Conservation (phyloP, 2,329 filamentous ascomycete genomes). For the Fusarium torulosum region DNA sequence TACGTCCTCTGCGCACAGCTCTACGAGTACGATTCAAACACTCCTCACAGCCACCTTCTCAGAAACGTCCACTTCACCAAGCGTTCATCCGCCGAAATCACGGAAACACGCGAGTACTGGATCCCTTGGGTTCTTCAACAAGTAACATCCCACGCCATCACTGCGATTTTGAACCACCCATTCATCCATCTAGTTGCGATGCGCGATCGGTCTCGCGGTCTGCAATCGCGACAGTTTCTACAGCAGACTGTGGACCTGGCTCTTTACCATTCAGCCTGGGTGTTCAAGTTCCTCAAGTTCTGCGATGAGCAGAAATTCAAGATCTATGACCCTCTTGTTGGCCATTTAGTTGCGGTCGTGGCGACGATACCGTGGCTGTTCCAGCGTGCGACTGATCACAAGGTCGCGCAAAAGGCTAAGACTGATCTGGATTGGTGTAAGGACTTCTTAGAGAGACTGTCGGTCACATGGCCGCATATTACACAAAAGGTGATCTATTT, state of each 20-base stretch:
- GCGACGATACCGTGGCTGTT: conserved; percentile 33
- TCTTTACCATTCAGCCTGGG: conserved; percentile 13
- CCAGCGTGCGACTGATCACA: conserved; percentile 9
- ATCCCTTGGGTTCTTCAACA: conserved; percentile 14
- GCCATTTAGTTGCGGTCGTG: conserved; percentile 21
- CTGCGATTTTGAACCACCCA: conserved; percentile 6
- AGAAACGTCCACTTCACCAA: conserved; percentile 11
- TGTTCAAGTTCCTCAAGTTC: background rate
- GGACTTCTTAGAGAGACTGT: conserved; percentile 1
- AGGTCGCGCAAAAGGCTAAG: conserved; percentile 11
- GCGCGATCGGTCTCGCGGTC: background rate
- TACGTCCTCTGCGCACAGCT: conserved; percentile 8
- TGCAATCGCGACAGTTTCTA: conserved; percentile 3
- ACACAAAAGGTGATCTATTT: conserved; percentile 16
- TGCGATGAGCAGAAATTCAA: background rate
- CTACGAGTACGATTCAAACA: conserved; percentile 6
- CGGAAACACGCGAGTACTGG: conserved; percentile 11
- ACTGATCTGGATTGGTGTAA: conserved; percentile 14
- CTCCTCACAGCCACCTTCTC: conserved; percentile 4
- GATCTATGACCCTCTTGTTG: conserved; percentile 6
- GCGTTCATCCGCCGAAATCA: background rate
- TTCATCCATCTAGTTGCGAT: conserved; percentile 22
- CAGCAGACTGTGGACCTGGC: conserved; percentile 12
- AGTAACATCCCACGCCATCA: background rate
- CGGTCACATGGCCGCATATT: conserved; percentile 26